Base-by-base conservation (phyloP, 2,329 filamentous ascomycete species). In the Calonectria pseudoreteaudii region DNA sequence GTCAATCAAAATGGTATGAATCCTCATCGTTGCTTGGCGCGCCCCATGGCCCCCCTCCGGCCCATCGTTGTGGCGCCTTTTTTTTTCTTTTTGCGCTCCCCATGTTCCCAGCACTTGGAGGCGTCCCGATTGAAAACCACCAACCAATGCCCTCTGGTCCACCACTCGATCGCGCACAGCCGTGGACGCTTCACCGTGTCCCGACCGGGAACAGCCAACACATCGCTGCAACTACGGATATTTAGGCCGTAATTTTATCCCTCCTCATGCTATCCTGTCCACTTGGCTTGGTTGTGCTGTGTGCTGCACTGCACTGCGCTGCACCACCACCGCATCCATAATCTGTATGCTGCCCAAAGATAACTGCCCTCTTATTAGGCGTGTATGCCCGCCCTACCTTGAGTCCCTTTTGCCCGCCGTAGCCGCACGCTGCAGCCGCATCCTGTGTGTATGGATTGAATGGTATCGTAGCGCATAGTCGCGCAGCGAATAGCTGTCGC, bases 341-440 rank as follows among this genome's bases (percentile, higher is more conserved):
- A 47, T 47, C 20, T 23, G 44, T 47, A 14, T 60, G 56, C 56
- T 60, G 56, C 56, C 56, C 56, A 60, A 60, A 65, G 60, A 78
- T 77, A 66, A 68, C 76, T 76, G 66, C 26, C 66, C 74, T 67
- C 65, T 50, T 36, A 28, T 74, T 38, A 60, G 31, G 34, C 56
- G 30, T 60, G 34, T 34, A 20, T 60, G 56, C 31, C 56, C 34
- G 34, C 31, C 56, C 53, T 30, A 8, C 26, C 41, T 52, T 18
- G 23, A 53, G 16, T 38, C 56, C 66, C 62, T 70, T 56, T 65
- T 72, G 72, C 56, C 77, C 78, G 78, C 77, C 64, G 66, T 75
- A 77, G 72, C 68, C 52, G 67, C 71, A 60, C 74, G 66, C 67
- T 68, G 36, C 75, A 77, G 72, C 71, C 41, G 71, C 68, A 73